Percentiles rank a stretch among this genome's conserved stretches.
Conservation (phyloP, 2,329 filamentous ascomycete genomes). For the Lithohypha guttulata region DNA sequence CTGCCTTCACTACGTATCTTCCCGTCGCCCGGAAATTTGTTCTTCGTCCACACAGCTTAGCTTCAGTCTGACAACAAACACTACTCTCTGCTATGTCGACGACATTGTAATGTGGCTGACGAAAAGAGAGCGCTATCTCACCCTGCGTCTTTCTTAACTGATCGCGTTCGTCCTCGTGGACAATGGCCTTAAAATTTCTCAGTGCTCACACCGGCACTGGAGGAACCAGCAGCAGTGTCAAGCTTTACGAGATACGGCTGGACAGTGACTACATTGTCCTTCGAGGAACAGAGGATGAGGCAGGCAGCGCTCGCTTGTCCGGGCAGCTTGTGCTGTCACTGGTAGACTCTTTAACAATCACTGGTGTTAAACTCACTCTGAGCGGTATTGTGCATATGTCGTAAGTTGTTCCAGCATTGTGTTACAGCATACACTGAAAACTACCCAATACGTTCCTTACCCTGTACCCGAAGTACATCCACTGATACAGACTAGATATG, state of each 20-base stretch:
- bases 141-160: too few species aligned
- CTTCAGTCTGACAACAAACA: too few species aligned
- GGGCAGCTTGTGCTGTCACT: constrained; percentile 66
- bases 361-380: constrained; percentile 62
- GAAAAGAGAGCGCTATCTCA: too few species aligned
- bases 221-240: constrained; percentile 30
- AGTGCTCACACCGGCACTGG: constrained; percentile 28
- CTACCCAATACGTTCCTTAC: background rate
- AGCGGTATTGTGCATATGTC: constrained; percentile 58
- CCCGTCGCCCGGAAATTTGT: too few species aligned
- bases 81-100: too few species aligned
- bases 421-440: background rate
- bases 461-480: background rate
- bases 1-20: too few species aligned
- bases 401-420: constrained; percentile 39
- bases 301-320: constrained; percentile 62
- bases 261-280: constrained; percentile 72
- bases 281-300: constrained; percentile 63
- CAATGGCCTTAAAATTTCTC: constrained; percentile 39
- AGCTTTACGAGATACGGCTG: constrained; percentile 47
- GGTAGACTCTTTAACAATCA: constrained; percentile 56
- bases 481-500: constrained; percentile 16
- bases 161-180: too few species aligned
- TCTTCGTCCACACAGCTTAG: too few species aligned
- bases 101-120: too few species aligned